A percentile compares a stretch with the other conserved stretches of the same genome.
phyloP scores from a whole-genome alignment of 805 yeast genomes.

The Kregervanrija delftensis region DNA sequence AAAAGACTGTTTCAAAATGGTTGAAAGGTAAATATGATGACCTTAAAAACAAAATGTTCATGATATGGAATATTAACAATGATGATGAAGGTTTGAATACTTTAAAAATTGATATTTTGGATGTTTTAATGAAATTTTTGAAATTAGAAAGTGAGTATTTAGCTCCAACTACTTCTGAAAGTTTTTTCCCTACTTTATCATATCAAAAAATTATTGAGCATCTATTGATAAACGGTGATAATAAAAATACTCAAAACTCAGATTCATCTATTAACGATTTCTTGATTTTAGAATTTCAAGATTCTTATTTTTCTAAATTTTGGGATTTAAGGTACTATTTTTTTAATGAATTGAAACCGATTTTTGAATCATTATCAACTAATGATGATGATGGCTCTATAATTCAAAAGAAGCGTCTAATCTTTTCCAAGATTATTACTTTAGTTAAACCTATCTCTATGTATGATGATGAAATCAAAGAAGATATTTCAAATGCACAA shows the following conservation, averaged over 20 bases:
- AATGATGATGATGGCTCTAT: slow-evolving; percentile 13
- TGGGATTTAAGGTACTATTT: slow-evolving; percentile 80
- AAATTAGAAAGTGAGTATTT: slow-evolving; percentile 49
- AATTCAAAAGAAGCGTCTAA: slow-evolving; percentile 10
- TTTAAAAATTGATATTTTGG: slow-evolving; percentile 47
- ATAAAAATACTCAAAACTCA: slow-evolving; percentile 31
- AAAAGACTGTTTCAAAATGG: slow-evolving; percentile 56
- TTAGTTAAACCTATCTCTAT: slow-evolving; percentile 26
- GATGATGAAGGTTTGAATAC: slow-evolving; percentile 32
- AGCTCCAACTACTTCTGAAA: slow-evolving; percentile 44
- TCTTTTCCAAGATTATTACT: slow-evolving; percentile 36
- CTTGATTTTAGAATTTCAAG: slow-evolving; percentile 43
- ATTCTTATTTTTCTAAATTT: slow-evolving; percentile 44
- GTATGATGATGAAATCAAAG: slow-evolving; percentile 29
- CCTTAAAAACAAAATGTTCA: slow-evolving; percentile 40
- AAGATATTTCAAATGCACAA: slow-evolving; percentile 19
- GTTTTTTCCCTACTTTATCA: slow-evolving; percentile 55
- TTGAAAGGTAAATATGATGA: slow-evolving; percentile 48
- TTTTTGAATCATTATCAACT: not conserved
- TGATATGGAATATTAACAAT: slow-evolving; percentile 32
- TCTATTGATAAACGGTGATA: slow-evolving; percentile 27
- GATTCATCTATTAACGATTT: slow-evolving; percentile 41
- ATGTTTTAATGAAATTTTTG: slow-evolving; percentile 47
- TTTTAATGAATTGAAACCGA: slow-evolving; percentile 39
- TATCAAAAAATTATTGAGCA: slow-evolving; percentile 35